Evolutionary conservation across 306 rosid genomes (phyloP), one percentile per base, ranked within the genome.

Genomic region (Prunus davidiana): DNA sequence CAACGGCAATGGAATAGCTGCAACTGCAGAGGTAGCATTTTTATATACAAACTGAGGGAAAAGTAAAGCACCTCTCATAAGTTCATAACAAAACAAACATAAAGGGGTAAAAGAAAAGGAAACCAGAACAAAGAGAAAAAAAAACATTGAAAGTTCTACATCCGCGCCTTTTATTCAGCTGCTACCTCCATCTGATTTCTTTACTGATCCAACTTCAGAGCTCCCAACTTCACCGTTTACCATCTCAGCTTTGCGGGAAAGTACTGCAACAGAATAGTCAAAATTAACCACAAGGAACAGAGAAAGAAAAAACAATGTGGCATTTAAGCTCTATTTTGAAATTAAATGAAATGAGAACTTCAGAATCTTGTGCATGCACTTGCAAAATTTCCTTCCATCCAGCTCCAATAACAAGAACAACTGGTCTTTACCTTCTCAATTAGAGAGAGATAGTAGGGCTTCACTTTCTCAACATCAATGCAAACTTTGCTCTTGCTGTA

Each of bases 401-500:
- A 71, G 34, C 41, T 55, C 7, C 9, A 15, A 32, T 52, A 3
- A 15, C 20, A 69, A 28, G 50, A 69, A 60, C 25, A 22, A 24
- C 4, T 28, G 14, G 14, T 43, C 3, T 12, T 71, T 56, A 73
- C 82, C 78, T 79, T 79, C 55, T 57, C 82, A 57, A 79, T 73
- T 15, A 79, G 78, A 49, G 78, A 79, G 63, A 79, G 69, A 79
- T 79, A 73, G 73, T 79, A 79, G 9, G 74, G 70, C 82, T 73
- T 57, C 66, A 79, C 78, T 65, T 73, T 66, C 74, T 79, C 82
- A 55, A 79, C 63, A 12, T 73, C 82, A 66, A 79, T 22, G 16
- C 69, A 38, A 66, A 79, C 82, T 66, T 79, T 79, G 82, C 82
- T 79, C 69, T 79, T 79, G 45, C 82, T 79, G 69, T 79, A 79